These are phyloP conservation scores for Malassezia sympodialis DNA, from an alignment of 1,284 basidiomycete species.

Conservation along the genomic window DNA sequence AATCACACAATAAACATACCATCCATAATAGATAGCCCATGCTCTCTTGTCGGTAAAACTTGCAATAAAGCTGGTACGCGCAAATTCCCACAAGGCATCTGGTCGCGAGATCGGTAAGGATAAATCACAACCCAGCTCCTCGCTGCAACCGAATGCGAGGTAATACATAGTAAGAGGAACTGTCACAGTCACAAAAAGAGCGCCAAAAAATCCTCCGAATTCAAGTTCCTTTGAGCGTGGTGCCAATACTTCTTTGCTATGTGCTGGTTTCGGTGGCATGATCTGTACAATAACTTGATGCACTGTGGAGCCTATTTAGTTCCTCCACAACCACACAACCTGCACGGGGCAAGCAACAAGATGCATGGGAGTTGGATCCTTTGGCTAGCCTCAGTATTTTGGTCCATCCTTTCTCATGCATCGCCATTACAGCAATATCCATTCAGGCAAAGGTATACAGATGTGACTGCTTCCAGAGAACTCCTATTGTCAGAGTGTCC, in stretches of 20 bases:
- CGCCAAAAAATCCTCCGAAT: conserved; percentile 75
- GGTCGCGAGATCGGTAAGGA: conserved; percentile 26
- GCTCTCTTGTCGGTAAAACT: conserved; percentile 70
- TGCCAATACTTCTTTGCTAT: conserved; percentile 44
- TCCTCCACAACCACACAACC: neutral
- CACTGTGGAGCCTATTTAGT: neutral
- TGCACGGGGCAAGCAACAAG: neutral
- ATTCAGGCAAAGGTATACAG: neutral
- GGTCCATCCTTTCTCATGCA: neutral
- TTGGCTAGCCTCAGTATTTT: neutral
- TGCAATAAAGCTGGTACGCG: conserved; percentile 22
- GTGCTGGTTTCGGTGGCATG: neutral
- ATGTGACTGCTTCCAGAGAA: neutral
- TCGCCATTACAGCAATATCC: neutral
- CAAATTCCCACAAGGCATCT: conserved; percentile 18
- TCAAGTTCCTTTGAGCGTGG: conserved; percentile 59
- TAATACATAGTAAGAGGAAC: conserved; percentile 68
- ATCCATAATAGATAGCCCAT: conserved; percentile 64
- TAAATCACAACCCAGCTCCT: conserved; percentile 49
- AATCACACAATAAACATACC: conserved; percentile 77
- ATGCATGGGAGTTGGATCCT: neutral
- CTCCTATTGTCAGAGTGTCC: neutral
- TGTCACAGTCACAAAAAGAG: conserved; percentile 61
- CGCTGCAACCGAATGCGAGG: conserved; percentile 76
- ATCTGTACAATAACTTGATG: neutral